phyloP scores from a whole-genome alignment of 2,329 filamentous ascomycete species.

The Hymenoscyphus linearis region DNA sequence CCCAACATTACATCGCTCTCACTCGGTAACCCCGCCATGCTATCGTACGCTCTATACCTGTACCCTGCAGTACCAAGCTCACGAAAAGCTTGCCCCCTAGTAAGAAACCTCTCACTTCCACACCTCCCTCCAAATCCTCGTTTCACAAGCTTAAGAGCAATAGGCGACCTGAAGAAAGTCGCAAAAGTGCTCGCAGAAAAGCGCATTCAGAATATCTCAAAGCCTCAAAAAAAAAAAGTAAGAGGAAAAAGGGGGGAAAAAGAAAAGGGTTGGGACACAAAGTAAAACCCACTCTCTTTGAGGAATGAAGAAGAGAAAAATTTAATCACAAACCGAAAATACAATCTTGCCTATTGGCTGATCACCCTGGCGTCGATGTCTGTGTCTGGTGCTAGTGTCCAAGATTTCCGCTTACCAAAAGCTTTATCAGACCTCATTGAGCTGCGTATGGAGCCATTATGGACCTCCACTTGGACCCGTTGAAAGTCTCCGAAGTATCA shows the following conservation, averaged over 20 bases:
- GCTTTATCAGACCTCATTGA: not conserved
- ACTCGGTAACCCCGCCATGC: slow-evolving; percentile 1
- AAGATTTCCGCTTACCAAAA: slow-evolving; percentile 3
- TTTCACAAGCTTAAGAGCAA: not conserved
- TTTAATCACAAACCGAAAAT: not conserved
- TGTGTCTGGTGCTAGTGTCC: not conserved
- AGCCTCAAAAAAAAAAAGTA: not conserved
- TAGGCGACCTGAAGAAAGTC: not conserved
- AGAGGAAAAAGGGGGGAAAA: not conserved
- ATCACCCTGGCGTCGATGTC: not conserved
- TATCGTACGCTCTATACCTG: not conserved
- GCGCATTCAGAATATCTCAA: not conserved
- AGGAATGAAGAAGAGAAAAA: not conserved
- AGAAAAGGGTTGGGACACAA: not conserved
- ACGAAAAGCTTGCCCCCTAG: not conserved
- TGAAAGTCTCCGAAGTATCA: not conserved
- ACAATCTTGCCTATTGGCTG: not conserved
- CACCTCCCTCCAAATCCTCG: not conserved
- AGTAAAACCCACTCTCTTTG: not conserved
- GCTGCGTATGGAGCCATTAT: not conserved
- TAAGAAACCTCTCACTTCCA: not conserved
- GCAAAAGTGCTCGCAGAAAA: not conserved
- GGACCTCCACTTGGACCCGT: not conserved
- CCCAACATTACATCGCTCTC: not conserved
- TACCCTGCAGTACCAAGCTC: not conserved